Evolutionary conservation across 2,329 filamentous ascomycete species (phyloP).

Genomic region (Fusarium agapanthi): DNA sequence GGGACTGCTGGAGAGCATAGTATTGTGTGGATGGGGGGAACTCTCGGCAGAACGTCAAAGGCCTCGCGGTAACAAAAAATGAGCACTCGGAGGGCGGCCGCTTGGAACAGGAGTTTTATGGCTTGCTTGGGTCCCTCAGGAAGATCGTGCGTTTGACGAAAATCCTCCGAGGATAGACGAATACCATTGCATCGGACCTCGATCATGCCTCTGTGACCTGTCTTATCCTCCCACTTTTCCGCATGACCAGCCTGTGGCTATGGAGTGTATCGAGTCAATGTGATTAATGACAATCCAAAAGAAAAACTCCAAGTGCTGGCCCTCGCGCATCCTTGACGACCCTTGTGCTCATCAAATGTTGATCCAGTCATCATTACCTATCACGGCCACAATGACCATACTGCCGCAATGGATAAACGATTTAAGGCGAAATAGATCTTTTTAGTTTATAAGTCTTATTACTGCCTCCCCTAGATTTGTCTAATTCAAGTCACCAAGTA

Average conservation of each 20-base stretch:
- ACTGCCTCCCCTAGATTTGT: conserved; percentile 42
- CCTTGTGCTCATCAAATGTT: background rate
- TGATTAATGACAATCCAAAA: conserved; percentile 28
- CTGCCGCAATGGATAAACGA: background rate
- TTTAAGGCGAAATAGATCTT: background rate
- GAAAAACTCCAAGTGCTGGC: conserved; percentile 21
- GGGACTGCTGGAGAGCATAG: conserved; percentile 27
- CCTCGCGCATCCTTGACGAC: background rate
- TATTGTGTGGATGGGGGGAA: conserved; percentile 34
- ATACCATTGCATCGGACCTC: conserved; percentile 53
- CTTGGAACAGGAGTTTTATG: conserved; percentile 58
- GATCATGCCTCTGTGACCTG: conserved; percentile 29
- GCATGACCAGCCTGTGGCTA: conserved; percentile 19
- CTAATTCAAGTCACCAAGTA: conserved; percentile 51
- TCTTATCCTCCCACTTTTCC: conserved; percentile 13
- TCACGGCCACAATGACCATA: background rate
- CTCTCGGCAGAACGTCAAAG: conserved; percentile 43
- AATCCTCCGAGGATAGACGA: conserved; percentile 55
- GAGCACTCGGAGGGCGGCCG: conserved; percentile 53
- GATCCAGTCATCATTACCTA: background rate
- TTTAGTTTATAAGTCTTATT: conserved; percentile 44
- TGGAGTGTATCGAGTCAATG: conserved; percentile 27
- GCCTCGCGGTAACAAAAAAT: conserved; percentile 47
- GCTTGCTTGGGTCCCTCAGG: conserved; percentile 55
- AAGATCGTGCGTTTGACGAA: conserved; percentile 54